These are phyloP conservation scores for Phallus indusiatus DNA, from an alignment of 768 basidiomycete genomes.

Conservation along the genomic window DNA sequence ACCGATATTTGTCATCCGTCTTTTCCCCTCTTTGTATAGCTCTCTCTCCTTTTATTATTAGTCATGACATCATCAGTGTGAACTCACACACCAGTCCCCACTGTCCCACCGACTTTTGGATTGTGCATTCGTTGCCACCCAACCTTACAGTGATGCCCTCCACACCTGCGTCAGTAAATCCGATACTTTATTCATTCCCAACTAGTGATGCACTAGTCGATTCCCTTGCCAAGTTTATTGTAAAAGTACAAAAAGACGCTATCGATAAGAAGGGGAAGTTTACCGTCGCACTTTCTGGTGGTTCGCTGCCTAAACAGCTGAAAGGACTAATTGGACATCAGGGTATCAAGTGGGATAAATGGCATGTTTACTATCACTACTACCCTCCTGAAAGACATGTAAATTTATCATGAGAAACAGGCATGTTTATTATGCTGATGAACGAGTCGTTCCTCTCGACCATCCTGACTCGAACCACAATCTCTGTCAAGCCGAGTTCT, in stretches of 20 bases:
- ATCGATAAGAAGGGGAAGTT: slow-evolving; percentile 85
- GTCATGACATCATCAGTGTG: not conserved
- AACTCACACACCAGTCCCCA: not conserved
- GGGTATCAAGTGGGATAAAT: slow-evolving; percentile 85
- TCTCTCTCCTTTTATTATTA: not conserved
- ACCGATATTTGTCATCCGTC: not conserved
- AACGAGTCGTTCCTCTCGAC: slow-evolving; percentile 89
- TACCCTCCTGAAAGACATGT: not conserved
- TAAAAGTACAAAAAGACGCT: slow-evolving; percentile 83
- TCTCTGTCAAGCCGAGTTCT: slow-evolving; percentile 64
- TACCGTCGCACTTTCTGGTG: slow-evolving; percentile 89
- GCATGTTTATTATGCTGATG: slow-evolving; percentile 97
- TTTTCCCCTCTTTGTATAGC: no score
- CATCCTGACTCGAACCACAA: slow-evolving; percentile 87
- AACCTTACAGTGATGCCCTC: slow-evolving; percentile 3
- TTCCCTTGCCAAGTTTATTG: slow-evolving; percentile 70
- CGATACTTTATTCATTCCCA: slow-evolving; percentile 67
- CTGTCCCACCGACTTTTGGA: not conserved
- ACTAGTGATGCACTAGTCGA: slow-evolving; percentile 43
- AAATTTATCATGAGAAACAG: slow-evolving; percentile 31
- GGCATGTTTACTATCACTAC: slow-evolving; percentile 46
- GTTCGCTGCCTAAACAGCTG: slow-evolving; percentile 80
- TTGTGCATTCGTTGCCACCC: no score
- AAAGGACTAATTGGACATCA: slow-evolving; percentile 53
- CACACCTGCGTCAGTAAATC: slow-evolving; percentile 35